Conservation (phyloP, 768 basidiomycete species). For the Xerocomellus chrysenteron region DNA sequence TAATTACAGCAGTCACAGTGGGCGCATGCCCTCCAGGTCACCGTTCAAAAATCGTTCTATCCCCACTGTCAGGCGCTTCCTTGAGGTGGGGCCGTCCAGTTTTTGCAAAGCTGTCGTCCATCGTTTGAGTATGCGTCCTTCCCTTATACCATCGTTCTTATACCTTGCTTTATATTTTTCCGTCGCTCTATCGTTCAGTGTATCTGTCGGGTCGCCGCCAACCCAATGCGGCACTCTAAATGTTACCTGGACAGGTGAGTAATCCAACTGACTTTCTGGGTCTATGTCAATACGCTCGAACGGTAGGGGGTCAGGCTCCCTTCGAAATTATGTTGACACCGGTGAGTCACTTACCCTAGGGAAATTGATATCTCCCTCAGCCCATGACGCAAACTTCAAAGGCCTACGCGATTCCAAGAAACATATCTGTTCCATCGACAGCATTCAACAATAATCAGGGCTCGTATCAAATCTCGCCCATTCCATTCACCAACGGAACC, state of each 20-base stretch:
- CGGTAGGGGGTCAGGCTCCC: constrained; percentile 57
- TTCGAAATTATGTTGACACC: constrained; percentile 51
- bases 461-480: constrained; percentile 43
- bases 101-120: constrained; percentile 11
- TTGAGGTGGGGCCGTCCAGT: constrained; percentile 7
- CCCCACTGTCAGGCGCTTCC: constrained; percentile 3
- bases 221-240: constrained; percentile 62
- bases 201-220: constrained; percentile 46
- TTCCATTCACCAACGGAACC: constrained; percentile 41
- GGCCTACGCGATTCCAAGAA: constrained; percentile 54
- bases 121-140: constrained; percentile 30
- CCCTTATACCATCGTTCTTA: constrained; percentile 22
- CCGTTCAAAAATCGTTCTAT: constrained; percentile 5
- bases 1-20: not conserved
- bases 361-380: constrained; percentile 1
- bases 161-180: constrained; percentile 23
- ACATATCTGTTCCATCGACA: constrained; percentile 53
- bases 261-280: not conserved
- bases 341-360: constrained; percentile 33
- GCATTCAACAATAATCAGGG: constrained; percentile 56
- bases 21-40: too few relatives aligned
- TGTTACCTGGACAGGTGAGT: constrained; percentile 62
- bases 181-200: constrained; percentile 39
- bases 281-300: not conserved
- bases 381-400: constrained; percentile 21